Base-by-base conservation (phyloP, 2,329 filamentous ascomycete genomes). In the Colletotrichum sojae region DNA sequence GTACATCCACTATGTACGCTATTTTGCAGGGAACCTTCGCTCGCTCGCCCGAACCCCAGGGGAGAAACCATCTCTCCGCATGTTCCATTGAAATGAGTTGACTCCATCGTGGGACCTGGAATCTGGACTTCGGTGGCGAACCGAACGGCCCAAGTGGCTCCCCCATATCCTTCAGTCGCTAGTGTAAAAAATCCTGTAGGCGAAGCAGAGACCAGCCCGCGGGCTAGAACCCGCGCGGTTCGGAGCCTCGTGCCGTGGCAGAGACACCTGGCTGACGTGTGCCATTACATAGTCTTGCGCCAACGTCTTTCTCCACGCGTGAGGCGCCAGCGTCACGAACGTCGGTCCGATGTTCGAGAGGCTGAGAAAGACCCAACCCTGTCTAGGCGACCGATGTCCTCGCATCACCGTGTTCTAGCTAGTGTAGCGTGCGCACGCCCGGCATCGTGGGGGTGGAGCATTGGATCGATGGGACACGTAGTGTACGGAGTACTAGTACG, bases 331-430 rank as follows among this genome's bases (percentile, higher is more conserved):
- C 36, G 25, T 48, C 49, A 18, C 16, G 9, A 45, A 52, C 18
- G 53, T 63, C 63, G 57, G 63, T 40, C 63, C 57, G 63, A 62
- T 62, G 31, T 36, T 49, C 9, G 20, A 25, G 22, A 22, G 49
- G 31, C 63, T 55, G 48, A 58, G 31, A 39, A 16, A 16, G 51
- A 8, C 31, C 31, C 13, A 40, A 31, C 27, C 31, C 39, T 18
- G 27, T 40, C 53, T 20, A 27, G 18, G 18, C 31, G 53, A 36
- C 31, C 31, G 31, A 36, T 8, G 31, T 36, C 31, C 10, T 36
- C 31, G 31, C 31, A 36, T 36, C 31, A 36, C 31, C 31, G 31
- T 36, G 9, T 15, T 40, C 16, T 43, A 43, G 16, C 40, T 43
- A 15, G 13, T 43, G 5, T 43, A 6, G 13, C 15, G 16, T 43